Conservation (phyloP, 495 filamentous ascomycete species). For the Tricharina praecox region DNA sequence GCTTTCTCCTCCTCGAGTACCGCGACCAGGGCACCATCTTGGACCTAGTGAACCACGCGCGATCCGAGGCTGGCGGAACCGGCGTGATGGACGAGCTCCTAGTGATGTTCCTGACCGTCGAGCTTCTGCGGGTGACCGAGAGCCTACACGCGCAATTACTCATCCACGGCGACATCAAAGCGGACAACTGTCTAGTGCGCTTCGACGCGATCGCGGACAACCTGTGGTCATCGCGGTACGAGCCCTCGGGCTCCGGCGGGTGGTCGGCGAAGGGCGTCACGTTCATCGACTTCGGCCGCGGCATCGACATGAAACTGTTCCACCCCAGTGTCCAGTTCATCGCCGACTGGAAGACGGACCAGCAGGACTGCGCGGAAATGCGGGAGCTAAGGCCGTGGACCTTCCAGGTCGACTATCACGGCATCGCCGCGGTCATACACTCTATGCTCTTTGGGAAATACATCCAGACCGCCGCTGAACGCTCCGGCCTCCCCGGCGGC, state of each 20-base stretch:
- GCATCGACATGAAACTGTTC: conserved; percentile 85
- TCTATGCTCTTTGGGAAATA: conserved; percentile 82
- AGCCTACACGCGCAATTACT: conserved; percentile 62
- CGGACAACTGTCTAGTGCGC: conserved; percentile 84
- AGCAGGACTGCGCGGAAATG: conserved; percentile 85
- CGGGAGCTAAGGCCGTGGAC: conserved; percentile 86
- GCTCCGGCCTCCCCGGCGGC: conserved; percentile 31
- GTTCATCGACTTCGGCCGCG: conserved; percentile 88
- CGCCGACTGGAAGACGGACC: conserved; percentile 77
- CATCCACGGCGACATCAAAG: conserved; percentile 86
- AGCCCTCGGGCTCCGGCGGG: conserved; percentile 50
- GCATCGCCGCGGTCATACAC: conserved; percentile 72
- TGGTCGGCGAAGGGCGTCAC: conserved; percentile 67
- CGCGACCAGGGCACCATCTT: conserved; percentile 81
- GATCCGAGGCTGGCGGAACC: conserved; percentile 40
- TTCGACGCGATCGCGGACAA: conserved; percentile 41
- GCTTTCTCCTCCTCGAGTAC: conserved; percentile 73
- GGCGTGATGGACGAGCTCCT: conserved; percentile 67
- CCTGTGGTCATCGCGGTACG: conserved; percentile 38
- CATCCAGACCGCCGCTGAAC: conserved; percentile 57
- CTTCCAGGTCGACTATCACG: conserved; percentile 88
- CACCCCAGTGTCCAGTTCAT: conserved; percentile 63
- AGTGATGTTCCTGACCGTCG: conserved; percentile 87
- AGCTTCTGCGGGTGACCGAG: conserved; percentile 81
- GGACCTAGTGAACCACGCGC: conserved; percentile 76